A percentile compares a stretch with the other conserved stretches of the same genome.
These are phyloP conservation scores for Schoenoplectus triqueter DNA, from an alignment of 202 grass and related monocot genomes.

Conservation along the genomic window DNA sequence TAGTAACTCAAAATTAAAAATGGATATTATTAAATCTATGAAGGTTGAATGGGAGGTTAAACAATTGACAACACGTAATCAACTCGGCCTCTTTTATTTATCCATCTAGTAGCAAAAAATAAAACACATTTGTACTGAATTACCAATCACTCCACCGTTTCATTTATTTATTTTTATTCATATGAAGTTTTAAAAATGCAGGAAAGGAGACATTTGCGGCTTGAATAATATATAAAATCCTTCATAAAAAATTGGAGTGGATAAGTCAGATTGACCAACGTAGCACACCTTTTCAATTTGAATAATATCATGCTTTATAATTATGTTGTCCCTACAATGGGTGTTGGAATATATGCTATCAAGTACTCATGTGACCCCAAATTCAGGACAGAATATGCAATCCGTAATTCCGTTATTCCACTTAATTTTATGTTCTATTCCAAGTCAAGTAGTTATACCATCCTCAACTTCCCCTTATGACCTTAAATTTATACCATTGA, in stretches of 20 bases:
- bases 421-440: neutral
- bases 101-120: neutral
- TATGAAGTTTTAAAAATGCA: neutral
- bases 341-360: constrained; percentile 40
- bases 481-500: neutral
- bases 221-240: neutral
- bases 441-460: neutral
- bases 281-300: constrained; percentile 14
- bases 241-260: neutral
- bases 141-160: neutral
- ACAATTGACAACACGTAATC: neutral
- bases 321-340: constrained; percentile 11
- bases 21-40: too few relatives aligned
- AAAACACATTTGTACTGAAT: neutral
- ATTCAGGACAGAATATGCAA: constrained; percentile 33
- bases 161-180: too few relatives aligned
- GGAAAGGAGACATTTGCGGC: neutral
- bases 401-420: constrained; percentile 13
- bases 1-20: too few relatives aligned
- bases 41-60: neutral
- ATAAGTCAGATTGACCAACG: constrained; percentile 36
- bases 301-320: constrained; percentile 12
- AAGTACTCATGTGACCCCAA: constrained; percentile 30
- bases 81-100: neutral
- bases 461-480: neutral